phyloP scores from a whole-genome alignment of 1,284 basidiomycete species.

The Cronartium quercuum region DNA sequence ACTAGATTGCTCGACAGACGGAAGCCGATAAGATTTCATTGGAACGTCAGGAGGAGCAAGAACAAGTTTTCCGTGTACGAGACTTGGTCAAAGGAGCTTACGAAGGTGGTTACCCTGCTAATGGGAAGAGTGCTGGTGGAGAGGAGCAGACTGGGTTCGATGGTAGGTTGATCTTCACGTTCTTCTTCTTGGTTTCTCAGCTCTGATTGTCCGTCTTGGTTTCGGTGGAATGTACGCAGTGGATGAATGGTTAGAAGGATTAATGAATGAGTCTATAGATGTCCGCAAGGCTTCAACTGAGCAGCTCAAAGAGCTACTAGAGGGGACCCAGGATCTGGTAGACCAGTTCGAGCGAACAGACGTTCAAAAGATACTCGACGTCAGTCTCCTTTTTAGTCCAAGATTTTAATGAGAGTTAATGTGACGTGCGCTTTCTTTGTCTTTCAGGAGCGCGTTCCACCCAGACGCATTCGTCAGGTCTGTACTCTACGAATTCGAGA shows the following conservation, averaged over 20 bases:
- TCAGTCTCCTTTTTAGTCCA: background rate
- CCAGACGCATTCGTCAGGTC: background rate
- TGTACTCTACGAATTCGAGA: conserved; percentile 3
- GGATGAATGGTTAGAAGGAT: conserved; percentile 15
- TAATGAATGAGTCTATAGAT: background rate
- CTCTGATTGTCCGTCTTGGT: background rate
- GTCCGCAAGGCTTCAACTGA: background rate
- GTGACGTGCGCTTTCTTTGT: background rate
- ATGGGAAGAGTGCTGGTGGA: background rate
- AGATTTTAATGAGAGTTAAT: background rate
- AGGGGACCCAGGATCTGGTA: background rate
- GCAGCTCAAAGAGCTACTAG: background rate
- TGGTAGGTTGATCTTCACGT: conserved; percentile 8
- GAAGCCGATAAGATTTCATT: background rate
- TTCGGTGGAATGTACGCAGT: background rate
- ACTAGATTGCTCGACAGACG: conserved; percentile 12
- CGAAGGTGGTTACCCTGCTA: background rate
- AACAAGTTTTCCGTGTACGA: background rate
- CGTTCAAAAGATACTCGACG: conserved; percentile 16
- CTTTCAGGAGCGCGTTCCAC: conserved; percentile 7
- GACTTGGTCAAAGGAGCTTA: background rate
- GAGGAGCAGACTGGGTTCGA: conserved; percentile 16
- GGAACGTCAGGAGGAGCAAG: conserved; percentile 11
- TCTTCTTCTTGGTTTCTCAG: background rate
- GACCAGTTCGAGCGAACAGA: conserved; percentile 6